Base-by-base conservation (phyloP, 352 stramenopile species). In the Phytophthora palmivora region DNA sequence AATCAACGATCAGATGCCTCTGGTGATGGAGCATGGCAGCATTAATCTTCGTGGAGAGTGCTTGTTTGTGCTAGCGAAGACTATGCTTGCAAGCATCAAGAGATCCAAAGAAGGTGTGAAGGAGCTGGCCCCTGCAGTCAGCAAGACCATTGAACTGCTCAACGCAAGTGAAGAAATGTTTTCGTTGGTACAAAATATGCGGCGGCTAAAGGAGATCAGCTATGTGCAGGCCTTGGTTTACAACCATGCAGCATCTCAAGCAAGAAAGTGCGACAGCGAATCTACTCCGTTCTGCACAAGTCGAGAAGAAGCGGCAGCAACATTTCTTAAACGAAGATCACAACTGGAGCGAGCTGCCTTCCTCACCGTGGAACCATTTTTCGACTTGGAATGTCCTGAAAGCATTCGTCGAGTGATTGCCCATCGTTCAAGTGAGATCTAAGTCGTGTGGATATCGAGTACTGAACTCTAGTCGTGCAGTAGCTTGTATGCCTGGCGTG, bases 21-120 rank as follows among this genome's bases (percentile, higher is more conserved):
- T 91, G 12, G 71, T 88, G n/a, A 82, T 86, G 58, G 82, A 93
- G 34, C 73, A 91, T 50, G 82, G 82, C 15, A 76, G 63, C 24
- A 62, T 90, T 28, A 49, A 80, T 51, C 16, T 91, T 11, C 80
- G 79, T 15, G 82, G 74, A 9, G 75, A 92, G 33, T 79, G 74
- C 5, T 62, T 88, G 26, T 59, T 92, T 0, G 30, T 91, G 28
- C 55, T 92, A 19, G 82, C 79, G 0, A 92, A 90, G 36, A 74
- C 63, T 5, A 67, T 64, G 36, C 49, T 92, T 21, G 72, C 73
- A 30, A 73, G 53, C 39, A 60, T 66, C 14, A 74, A 69, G 34
- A 55, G 51, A 43, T 49, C 34, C 18, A 64, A 72, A 18, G 48
- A 60, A 2, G 65, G 60, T 38, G 10, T 47, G 59, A 65, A 48